Conservation (phyloP, 2,329 filamentous ascomycete species). For the Verticillium klebahnii region DNA sequence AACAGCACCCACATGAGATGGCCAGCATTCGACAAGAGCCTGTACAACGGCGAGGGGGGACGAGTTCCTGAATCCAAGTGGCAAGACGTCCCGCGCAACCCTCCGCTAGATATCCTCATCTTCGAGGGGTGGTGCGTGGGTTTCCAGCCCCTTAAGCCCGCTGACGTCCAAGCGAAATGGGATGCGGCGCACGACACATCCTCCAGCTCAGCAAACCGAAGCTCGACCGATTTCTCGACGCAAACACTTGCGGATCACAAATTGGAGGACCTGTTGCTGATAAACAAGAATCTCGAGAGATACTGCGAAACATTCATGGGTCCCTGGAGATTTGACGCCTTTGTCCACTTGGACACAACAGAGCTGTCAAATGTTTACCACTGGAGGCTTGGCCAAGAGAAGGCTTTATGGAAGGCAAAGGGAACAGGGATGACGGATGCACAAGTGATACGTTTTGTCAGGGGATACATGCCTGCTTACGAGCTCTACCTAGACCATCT, state of each 20-base stretch:
- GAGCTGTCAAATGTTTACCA: slow-evolving; percentile 8
- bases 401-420: slow-evolving; percentile 9
- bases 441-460: slow-evolving; percentile 9
- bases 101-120: slow-evolving; percentile 7
- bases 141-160: slow-evolving; percentile 4
- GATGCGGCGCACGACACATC: slow-evolving; percentile 1
- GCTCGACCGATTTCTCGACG: slow-evolving; percentile 1
- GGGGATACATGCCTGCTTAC: slow-evolving; percentile 11
- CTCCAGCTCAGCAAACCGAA: too few species aligned
- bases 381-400: slow-evolving; percentile 10
- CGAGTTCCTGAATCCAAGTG: slow-evolving; percentile 3
- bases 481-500: slow-evolving; percentile 7
- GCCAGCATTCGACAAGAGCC: slow-evolving; percentile 11
- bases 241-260: slow-evolving; percentile 5
- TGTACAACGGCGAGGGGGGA: slow-evolving; percentile 7
- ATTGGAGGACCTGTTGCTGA: slow-evolving; percentile 5
- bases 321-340: slow-evolving; percentile 8
- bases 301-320: slow-evolving; percentile 11
- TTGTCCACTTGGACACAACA: slow-evolving; percentile 8
- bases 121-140: slow-evolving; percentile 12
- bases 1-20: background rate
- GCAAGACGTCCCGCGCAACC: slow-evolving; percentile 5
- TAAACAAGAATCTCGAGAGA: slow-evolving; percentile 8
- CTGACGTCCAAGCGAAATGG: slow-evolving; percentile 6
- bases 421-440: slow-evolving; percentile 9